These are phyloP conservation scores for Stellera chamaejasme DNA, from an alignment of 345 rosid species.

Conservation along the genomic window DNA sequence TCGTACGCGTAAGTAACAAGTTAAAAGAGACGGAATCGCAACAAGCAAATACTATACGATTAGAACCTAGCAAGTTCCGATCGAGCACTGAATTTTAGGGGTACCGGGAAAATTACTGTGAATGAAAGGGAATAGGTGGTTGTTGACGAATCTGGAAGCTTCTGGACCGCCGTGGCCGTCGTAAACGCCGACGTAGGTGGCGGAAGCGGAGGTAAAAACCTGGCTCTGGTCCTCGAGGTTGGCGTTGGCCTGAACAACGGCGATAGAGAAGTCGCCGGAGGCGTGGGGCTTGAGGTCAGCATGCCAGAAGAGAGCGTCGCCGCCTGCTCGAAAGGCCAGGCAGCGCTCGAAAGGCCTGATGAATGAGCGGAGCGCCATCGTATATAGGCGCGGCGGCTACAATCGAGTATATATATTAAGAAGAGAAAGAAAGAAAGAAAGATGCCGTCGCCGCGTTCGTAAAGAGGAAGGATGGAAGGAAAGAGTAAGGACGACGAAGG, in stretches of 20 bases:
- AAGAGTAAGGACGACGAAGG: not conserved
- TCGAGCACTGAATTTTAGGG: no score
- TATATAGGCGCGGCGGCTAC: not conserved
- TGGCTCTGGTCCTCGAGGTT: slow-evolving; percentile 86
- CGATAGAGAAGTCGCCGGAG: slow-evolving; percentile 87
- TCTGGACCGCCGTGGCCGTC: slow-evolving; percentile 99
- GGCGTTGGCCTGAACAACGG: slow-evolving; percentile 88
- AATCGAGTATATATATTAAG: not conserved
- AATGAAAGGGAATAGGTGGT: slow-evolving; percentile 67
- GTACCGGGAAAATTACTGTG: slow-evolving; percentile 38
- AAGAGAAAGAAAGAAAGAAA: not conserved
- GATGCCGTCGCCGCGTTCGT: not conserved
- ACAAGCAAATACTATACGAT: no score
- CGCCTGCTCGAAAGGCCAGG: slow-evolving; percentile 46
- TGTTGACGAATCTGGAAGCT: slow-evolving; percentile 86
- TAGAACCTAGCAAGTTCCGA: no score
- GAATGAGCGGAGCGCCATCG: slow-evolving; percentile 53
- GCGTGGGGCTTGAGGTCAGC: slow-evolving; percentile 74
- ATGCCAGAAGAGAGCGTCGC: slow-evolving; percentile 80
- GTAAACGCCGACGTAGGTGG: slow-evolving; percentile 80
- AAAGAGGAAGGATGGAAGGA: not conserved
- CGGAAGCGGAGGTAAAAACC: slow-evolving; percentile 65
- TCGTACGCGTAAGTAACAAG: no score
- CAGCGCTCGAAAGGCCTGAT: slow-evolving; percentile 70
- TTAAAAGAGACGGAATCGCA: no score